Evolutionary conservation across 257 asterid species (phyloP), one percentile per base, ranked within the genome.

Genomic region (Oldenlandia corymbosa): DNA sequence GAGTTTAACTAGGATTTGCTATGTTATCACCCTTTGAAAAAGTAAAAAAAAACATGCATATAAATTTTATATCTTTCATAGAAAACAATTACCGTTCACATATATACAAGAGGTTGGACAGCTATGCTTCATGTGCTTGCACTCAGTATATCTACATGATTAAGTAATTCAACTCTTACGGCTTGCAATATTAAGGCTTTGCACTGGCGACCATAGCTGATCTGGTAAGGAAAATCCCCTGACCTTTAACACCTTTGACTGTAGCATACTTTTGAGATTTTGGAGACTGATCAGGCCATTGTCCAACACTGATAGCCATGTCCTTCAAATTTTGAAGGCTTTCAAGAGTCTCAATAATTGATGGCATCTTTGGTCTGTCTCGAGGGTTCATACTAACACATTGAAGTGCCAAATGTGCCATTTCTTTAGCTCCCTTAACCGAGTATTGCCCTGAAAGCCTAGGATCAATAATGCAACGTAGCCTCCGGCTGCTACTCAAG

Each of bases 321-420:
- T 91, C 96, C 72, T 71, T 88, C 67, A 88, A 45, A 10, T 67
- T 66, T 18, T 73, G 85, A 30, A 91, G 70, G 62, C 82, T 76
- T 62, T 91, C 95, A 39, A 88, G 91, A 3, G 98, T 84, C 64
- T 86, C 78, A 17, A 91, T 88, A 20, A 91, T 84, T 10, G 80
- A 83, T 0, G 95, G 94, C 88, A 91, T 88, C 69, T 82, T 91
- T 42, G 98, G 98, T 76, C 98, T 84, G 37, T 91, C 96, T 48
- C 79, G 84, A 0, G 98, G 91, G 73, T 86, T 85, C 73, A 81
- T 72, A 59, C 96, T 84, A 14, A 87, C 88, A 65, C 98, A 88
- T 50, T 79, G 76, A 23, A 64, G 76, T 82, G 95, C 95, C 75
- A 88, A 28, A 43, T 76, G 80, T 26, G 82, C 95, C 85, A 91